Evolutionary conservation across 1,139 yeast genomes (phyloP).

Genomic region (Candida sojae): DNA sequence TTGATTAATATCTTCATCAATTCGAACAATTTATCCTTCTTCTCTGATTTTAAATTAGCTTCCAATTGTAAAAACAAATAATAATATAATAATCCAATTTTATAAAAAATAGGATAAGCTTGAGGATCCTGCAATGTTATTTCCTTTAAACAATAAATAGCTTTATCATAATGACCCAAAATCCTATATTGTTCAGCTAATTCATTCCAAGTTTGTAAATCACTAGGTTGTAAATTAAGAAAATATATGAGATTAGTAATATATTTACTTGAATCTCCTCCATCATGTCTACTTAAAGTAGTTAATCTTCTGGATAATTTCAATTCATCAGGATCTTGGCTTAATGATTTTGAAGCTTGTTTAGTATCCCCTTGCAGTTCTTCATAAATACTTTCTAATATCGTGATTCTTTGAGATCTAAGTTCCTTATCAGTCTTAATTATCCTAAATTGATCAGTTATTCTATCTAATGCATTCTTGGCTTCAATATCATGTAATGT

Average conservation of each 20-base stretch:
- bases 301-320: slow-evolving; percentile 35
- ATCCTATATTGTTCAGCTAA: slow-evolving; percentile 61
- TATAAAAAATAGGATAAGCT: slow-evolving; percentile 71
- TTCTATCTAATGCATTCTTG: slow-evolving; percentile 57
- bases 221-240: slow-evolving; percentile 65
- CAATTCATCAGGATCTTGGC: slow-evolving; percentile 37
- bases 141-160: slow-evolving; percentile 70
- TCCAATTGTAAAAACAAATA: slow-evolving; percentile 22
- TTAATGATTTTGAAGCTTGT: slow-evolving; percentile 38
- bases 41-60: slow-evolving; percentile 15
- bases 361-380: slow-evolving; percentile 53
- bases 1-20: slow-evolving; percentile 28
- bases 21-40: slow-evolving; percentile 27
- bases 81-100: slow-evolving; percentile 45
- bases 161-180: slow-evolving; percentile 66
- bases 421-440: slow-evolving; percentile 24
- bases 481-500: slow-evolving; percentile 75
- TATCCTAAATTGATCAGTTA: slow-evolving; percentile 63
- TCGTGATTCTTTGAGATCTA: slow-evolving; percentile 53
- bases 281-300: slow-evolving; percentile 29
- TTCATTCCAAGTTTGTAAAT: slow-evolving; percentile 77
- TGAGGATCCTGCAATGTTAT: slow-evolving; percentile 65
- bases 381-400: slow-evolving; percentile 57
- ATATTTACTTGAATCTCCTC: slow-evolving; percentile 31
- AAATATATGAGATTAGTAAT: slow-evolving; percentile 50